phyloP scores from a whole-genome alignment of 345 rosid species.

The Pistacia integerrima region DNA sequence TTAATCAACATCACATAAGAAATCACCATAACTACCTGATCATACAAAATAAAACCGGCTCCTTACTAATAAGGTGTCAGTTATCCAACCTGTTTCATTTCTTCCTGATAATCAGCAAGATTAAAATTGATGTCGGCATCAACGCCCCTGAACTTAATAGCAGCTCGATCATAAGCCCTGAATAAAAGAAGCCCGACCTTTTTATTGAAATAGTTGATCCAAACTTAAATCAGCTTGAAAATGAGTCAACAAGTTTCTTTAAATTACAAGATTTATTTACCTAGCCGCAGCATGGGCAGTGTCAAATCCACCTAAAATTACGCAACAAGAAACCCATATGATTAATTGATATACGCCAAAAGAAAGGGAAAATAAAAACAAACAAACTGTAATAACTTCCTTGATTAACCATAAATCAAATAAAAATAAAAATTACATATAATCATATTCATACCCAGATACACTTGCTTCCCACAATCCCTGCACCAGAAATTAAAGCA shows the following conservation, averaged over 20 bases:
- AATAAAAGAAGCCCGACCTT: constrained; percentile 12
- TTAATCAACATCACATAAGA: constrained; percentile 9
- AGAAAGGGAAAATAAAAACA: not conserved
- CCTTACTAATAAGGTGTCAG: not conserved
- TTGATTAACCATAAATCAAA: not conserved
- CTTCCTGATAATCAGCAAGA: constrained; percentile 83
- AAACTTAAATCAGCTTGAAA: not conserved
- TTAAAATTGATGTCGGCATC: constrained; percentile 93
- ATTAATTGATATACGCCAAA: not conserved
- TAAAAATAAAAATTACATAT: constrained; percentile 7
- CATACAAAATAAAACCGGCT: not conserved
- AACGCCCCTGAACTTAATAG: constrained; percentile 91
- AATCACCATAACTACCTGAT: constrained; percentile 15
- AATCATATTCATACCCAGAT: constrained; percentile 65
- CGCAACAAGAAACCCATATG: constrained; percentile 18
- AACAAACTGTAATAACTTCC: not conserved
- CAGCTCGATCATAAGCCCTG: constrained; percentile 98
- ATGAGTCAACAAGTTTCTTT: not conserved
- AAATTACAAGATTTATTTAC: constrained; percentile 32
- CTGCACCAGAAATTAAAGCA: constrained; percentile 37
- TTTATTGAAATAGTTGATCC: not conserved
- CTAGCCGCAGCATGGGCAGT: constrained; percentile 99
- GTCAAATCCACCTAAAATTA: constrained; percentile 84
- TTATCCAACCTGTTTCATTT: constrained; percentile 69
- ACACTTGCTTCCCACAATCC: constrained; percentile 98